Percentiles rank a stretch among this genome's conserved stretches.
phyloP scores from a whole-genome alignment of 306 rosid genomes.

The Quercus glauca region DNA sequence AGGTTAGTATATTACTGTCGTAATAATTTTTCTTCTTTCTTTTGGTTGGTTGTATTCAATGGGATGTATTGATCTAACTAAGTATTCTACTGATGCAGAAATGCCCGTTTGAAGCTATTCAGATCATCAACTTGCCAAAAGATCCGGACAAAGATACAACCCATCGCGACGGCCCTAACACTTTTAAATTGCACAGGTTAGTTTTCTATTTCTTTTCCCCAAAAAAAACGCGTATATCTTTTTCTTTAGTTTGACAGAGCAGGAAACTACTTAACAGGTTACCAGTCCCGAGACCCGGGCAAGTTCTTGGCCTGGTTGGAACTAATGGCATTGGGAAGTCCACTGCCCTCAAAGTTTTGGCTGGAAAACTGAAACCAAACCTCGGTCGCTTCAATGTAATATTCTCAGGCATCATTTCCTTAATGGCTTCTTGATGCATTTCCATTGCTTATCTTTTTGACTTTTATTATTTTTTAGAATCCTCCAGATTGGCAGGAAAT shows the following conservation, averaged over 20 bases:
- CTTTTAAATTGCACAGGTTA: slow-evolving; percentile 92
- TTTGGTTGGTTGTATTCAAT: neutral
- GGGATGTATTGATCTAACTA: slow-evolving; percentile 11
- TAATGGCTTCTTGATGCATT: neutral
- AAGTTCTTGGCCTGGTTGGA: slow-evolving; percentile 97
- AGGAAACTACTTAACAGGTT: slow-evolving; percentile 49
- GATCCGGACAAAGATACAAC: slow-evolving; percentile 91
- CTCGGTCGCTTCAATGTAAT: slow-evolving; percentile 90
- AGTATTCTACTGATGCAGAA: slow-evolving; percentile 47
- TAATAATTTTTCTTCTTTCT: neutral
- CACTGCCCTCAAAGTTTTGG: slow-evolving; percentile 95
- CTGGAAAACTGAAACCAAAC: slow-evolving; percentile 91
- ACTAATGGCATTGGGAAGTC: slow-evolving; percentile 98
- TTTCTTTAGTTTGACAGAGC: slow-evolving; percentile 19
- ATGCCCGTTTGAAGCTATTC: slow-evolving; percentile 97
- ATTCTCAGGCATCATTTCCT: neutral
- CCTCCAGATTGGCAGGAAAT: slow-evolving; percentile 99
- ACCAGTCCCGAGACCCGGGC: slow-evolving; percentile 97
- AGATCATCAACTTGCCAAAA: slow-evolving; percentile 91
- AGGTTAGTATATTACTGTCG: slow-evolving; percentile 41
- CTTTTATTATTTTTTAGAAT: slow-evolving; percentile 39
- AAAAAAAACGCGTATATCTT: neutral
- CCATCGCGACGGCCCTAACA: slow-evolving; percentile 91
- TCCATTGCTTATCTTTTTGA: slow-evolving; percentile 2
- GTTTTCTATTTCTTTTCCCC: slow-evolving; percentile 2